phyloP scores from a whole-genome alignment of 2,329 filamentous ascomycete species.

The Aspergillus sclerotialis region DNA sequence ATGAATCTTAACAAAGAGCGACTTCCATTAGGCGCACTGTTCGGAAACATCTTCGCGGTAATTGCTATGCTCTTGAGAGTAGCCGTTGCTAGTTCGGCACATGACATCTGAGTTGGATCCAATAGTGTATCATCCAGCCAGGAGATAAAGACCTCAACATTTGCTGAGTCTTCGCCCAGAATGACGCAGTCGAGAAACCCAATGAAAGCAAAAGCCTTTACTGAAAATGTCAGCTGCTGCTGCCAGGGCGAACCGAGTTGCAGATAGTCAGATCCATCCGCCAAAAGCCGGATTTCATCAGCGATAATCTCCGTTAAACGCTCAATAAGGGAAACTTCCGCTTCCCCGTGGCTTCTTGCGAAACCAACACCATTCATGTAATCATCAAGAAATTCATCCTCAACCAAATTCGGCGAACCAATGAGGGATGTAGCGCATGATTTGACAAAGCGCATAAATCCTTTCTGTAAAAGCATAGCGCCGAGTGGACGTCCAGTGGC shows the following conservation, averaged over 20 bases:
- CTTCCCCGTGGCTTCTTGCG: conserved; percentile 31
- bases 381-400: conserved; percentile 64
- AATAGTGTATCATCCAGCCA: conserved; percentile 81
- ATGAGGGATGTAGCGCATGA: conserved; percentile 68
- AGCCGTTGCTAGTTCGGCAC: conserved; percentile 67
- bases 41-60: conserved; percentile 66
- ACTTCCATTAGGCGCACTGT: conserved; percentile 67
- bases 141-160: conserved; percentile 67
- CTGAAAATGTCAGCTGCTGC: conserved; percentile 75
- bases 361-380: conserved; percentile 56
- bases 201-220: conserved; percentile 74
- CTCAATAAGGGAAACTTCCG: conserved; percentile 42
- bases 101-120: conserved; percentile 75
- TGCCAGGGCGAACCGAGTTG: conserved; percentile 79
- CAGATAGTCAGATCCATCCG: conserved; percentile 84
- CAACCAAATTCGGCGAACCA: conserved; percentile 52
- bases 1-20: conserved; percentile 79
- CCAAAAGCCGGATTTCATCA: conserved; percentile 78
- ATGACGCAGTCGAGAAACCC: conserved; percentile 81
- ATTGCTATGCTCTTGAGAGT: conserved; percentile 77
- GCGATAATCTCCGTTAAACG: conserved; percentile 64
- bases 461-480: conserved; percentile 83
- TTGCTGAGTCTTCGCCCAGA: conserved; percentile 73
- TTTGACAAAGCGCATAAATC: conserved; percentile 78
- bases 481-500: conserved; percentile 73